Percentiles rank a stretch among this genome's conserved stretches.
Conservation (phyloP, 495 filamentous ascomycete species). For the Podospora sp. region DNA sequence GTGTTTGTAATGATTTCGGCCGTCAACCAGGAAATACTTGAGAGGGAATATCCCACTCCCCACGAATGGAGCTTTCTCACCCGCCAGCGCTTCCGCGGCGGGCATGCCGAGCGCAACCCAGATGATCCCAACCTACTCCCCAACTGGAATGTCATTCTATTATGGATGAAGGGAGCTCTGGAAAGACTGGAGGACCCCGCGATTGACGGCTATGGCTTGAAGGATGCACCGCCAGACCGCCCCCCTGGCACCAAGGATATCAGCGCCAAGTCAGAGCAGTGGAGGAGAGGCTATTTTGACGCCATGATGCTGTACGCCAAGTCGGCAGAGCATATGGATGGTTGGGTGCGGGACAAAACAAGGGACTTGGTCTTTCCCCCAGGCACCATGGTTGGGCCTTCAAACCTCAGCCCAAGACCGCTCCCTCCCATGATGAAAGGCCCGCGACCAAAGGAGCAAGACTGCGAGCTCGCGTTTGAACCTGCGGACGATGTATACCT, state of each 20-base stretch:
- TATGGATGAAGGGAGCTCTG: slow-evolving; percentile 57
- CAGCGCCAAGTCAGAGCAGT: slow-evolving; percentile 71
- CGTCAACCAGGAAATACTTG: slow-evolving; percentile 67
- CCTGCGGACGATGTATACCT: slow-evolving; percentile 71
- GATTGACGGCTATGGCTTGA: slow-evolving; percentile 67
- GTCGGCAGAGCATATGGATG: slow-evolving; percentile 78
- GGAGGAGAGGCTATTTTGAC: slow-evolving; percentile 82
- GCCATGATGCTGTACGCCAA: slow-evolving; percentile 73
- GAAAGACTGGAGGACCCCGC: slow-evolving; percentile 63
- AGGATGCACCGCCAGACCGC: slow-evolving; percentile 38
- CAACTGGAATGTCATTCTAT: slow-evolving; percentile 66
- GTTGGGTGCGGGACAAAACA: slow-evolving; percentile 69
- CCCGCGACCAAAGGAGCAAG: slow-evolving; percentile 64
- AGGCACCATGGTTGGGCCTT: slow-evolving; percentile 74
- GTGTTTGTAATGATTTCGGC: slow-evolving; percentile 58
- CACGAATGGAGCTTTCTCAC: slow-evolving; percentile 71
- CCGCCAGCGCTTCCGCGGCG: slow-evolving; percentile 62
- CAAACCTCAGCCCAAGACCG: slow-evolving; percentile 78
- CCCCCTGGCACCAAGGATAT: slow-evolving; percentile 58
- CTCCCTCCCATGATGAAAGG: slow-evolving; percentile 59
- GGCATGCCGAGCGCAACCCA: slow-evolving; percentile 57
- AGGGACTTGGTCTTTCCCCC: slow-evolving; percentile 66
- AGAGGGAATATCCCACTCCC: slow-evolving; percentile 73
- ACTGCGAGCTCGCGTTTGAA: slow-evolving; percentile 67
- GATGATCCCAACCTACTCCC: slow-evolving; percentile 51